phyloP scores from a whole-genome alignment of 2,329 filamentous ascomycete species.

The Arthroderma uncinatum region DNA sequence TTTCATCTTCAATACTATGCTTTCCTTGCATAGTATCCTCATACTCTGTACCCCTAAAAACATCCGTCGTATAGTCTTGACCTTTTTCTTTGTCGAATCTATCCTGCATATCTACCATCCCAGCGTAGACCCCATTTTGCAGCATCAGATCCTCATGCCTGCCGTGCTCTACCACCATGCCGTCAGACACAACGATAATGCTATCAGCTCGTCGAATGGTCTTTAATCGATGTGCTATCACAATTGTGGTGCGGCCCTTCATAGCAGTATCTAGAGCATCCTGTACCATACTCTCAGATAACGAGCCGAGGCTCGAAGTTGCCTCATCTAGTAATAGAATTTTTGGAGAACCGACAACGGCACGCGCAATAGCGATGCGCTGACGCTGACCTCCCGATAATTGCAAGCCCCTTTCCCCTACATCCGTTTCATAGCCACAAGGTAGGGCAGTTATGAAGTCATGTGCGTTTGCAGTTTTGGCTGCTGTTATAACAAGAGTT shows the following conservation, averaged over 20 bases:
- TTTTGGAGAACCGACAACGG: constrained; percentile 68
- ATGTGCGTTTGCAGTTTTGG: constrained; percentile 46
- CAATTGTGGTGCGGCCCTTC: constrained; percentile 32
- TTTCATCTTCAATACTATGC: too few relatives aligned
- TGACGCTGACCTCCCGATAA: constrained; percentile 39
- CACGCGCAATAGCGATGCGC: constrained; percentile 81
- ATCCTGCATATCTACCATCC: background rate
- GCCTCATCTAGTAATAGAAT: constrained; percentile 75
- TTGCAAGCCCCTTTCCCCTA: constrained; percentile 46
- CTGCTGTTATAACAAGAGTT: too few relatives aligned
- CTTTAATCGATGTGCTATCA: constrained; percentile 33
- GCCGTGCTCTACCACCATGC: constrained; percentile 29
- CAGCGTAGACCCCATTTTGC: background rate
- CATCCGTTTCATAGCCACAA: constrained; percentile 69
- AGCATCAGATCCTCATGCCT: constrained; percentile 26
- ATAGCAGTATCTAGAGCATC: constrained; percentile 65
- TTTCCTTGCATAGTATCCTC: too few relatives aligned
- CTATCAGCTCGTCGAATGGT: constrained; percentile 31
- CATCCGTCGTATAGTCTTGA: too few relatives aligned
- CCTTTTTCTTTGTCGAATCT: background rate
- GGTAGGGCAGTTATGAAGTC: constrained; percentile 65
- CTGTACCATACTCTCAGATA: constrained; percentile 73
- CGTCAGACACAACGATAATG: constrained; percentile 31
- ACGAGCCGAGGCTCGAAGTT: constrained; percentile 70
- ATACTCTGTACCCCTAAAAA: constrained; percentile 59